Percentiles rank a stretch among this genome's conserved stretches.
These are phyloP conservation scores for Aphanomyces invadans DNA, from an alignment of 352 stramenopile species.

Conservation along the genomic window DNA sequence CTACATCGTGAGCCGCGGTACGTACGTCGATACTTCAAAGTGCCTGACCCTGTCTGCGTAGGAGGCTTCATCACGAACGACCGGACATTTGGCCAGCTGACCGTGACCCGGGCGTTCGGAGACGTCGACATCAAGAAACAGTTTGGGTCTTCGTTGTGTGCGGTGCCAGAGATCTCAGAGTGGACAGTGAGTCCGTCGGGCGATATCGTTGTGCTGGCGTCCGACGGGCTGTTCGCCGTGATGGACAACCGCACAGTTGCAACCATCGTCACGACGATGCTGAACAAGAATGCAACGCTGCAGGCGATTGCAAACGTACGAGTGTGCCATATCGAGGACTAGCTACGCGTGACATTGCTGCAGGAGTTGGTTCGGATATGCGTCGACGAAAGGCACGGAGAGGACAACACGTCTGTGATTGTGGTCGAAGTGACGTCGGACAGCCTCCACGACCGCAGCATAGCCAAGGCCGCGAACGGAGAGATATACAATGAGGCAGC, in stretches of 20 bases:
- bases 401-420: slow-evolving; percentile 20
- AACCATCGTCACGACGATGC: background rate
- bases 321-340: background rate
- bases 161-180: slow-evolving; percentile 19
- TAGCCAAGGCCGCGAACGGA: background rate
- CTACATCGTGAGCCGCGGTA: slow-evolving; percentile 15
- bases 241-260: slow-evolving; percentile 19
- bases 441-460: background rate
- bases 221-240: slow-evolving; percentile 13
- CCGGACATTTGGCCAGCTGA: slow-evolving; percentile 27
- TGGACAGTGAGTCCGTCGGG: slow-evolving; percentile 2
- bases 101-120: slow-evolving; percentile 27
- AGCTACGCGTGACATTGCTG: background rate
- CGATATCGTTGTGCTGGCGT: slow-evolving; percentile 16
- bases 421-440: background rate
- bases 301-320: background rate
- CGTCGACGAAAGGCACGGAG: background rate
- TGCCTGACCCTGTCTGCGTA: background rate
- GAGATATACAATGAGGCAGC: background rate
- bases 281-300: background rate
- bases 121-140: slow-evolving; percentile 28
- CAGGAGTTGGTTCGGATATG: slow-evolving; percentile 6
- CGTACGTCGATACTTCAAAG: background rate
- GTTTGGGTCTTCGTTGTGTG: slow-evolving; percentile 5
- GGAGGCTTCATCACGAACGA: slow-evolving; percentile 27